phyloP scores from a whole-genome alignment of 2,329 filamentous ascomycete species.

The Colletotrichum australisinense region DNA sequence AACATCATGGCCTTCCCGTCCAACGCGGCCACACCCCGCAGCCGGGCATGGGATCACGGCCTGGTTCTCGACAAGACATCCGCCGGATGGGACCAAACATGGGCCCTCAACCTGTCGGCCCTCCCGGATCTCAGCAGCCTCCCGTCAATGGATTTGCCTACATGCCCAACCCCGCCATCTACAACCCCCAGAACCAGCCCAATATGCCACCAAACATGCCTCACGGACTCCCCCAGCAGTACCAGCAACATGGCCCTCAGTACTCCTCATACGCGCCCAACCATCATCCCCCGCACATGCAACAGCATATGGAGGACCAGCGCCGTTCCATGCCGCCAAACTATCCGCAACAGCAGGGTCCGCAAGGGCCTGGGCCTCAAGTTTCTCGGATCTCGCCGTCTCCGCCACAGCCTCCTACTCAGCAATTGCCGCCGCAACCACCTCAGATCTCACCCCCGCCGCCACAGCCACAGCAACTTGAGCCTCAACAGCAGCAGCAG shows the following conservation, averaged over 20 bases:
- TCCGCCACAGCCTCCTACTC: constrained; percentile 68
- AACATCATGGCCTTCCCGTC: constrained; percentile 55
- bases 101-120: constrained; percentile 70
- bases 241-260: constrained; percentile 47
- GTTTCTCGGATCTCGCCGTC: constrained; percentile 66
- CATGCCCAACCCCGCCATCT: constrained; percentile 87
- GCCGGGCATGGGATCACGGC: constrained; percentile 79
- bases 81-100: constrained; percentile 81
- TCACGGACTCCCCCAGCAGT: constrained; percentile 49
- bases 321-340: constrained; percentile 76
- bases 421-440: constrained; percentile 59
- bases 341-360: constrained; percentile 69
- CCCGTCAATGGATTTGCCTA: constrained; percentile 81
- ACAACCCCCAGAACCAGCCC: constrained; percentile 72
- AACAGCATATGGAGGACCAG: constrained; percentile 81
- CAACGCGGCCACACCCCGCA: constrained; percentile 84
- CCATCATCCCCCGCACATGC: constrained; percentile 59
- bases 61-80: constrained; percentile 83
- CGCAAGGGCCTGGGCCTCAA: constrained; percentile 56
- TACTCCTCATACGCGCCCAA: constrained; percentile 48
- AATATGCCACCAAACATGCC: constrained; percentile 52
- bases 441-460: constrained; percentile 66
- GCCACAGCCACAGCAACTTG: constrained; percentile 54
- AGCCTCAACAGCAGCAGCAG: constrained; percentile 44
- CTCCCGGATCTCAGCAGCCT: constrained; percentile 65